Conservation (phyloP, 257 asterid genomes). For the Nemophila menziesii region DNA sequence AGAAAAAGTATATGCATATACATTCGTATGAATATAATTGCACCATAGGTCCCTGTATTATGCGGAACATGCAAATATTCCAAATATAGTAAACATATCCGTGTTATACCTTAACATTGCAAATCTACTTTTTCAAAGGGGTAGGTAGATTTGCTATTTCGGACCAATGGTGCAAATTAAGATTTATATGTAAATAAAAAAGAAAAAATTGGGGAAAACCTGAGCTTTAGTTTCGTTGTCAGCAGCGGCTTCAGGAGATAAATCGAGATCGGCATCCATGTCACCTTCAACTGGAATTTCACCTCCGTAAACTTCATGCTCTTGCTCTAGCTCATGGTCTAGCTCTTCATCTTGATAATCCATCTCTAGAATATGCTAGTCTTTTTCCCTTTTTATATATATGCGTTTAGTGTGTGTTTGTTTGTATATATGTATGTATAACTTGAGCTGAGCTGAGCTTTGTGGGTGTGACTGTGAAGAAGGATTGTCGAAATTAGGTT, state of each 20-base stretch:
- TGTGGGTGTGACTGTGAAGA: no score
- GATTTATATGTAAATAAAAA: not conserved
- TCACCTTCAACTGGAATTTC: conserved; percentile 17
- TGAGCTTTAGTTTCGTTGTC: conserved; percentile 14
- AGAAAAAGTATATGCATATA: no score
- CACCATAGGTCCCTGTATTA: no score
- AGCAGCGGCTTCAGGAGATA: conserved; percentile 11
- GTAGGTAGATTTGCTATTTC: no score
- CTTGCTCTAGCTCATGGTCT: conserved; percentile 8
- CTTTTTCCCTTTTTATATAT: not conserved
- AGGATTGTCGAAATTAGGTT: no score
- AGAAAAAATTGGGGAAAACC: not conserved
- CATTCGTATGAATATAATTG: no score
- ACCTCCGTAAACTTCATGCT: conserved; percentile 14
- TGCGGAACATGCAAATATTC: no score
- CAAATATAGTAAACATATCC: no score
- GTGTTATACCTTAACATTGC: no score
- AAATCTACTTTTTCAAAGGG: no score
- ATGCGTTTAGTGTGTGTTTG: not conserved
- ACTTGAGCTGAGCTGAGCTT: no score
- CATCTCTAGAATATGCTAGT: not conserved
- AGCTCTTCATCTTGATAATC: not conserved
- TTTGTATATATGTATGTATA: not conserved
- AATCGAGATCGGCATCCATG: conserved; percentile 14
- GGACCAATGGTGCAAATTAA: no score